phyloP scores from a whole-genome alignment of 2,329 filamentous ascomycete species.

The Orbilia ellipsospora region DNA sequence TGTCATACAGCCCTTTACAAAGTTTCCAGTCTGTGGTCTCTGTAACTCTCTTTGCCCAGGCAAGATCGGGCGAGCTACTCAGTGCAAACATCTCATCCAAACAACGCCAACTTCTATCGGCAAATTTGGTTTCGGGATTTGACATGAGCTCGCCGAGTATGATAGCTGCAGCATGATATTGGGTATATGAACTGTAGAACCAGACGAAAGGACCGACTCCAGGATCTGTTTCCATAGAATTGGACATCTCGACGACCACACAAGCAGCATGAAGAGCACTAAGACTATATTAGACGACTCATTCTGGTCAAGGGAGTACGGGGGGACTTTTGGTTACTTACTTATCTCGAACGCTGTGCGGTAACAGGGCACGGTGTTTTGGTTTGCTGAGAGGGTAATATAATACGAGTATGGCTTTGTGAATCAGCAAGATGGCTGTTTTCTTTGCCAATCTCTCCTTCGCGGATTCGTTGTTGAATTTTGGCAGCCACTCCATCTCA shows the following conservation, averaged over 20 bases:
- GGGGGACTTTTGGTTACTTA: slow-evolving; percentile 2
- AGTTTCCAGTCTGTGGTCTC: slow-evolving; percentile 44
- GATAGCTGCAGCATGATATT: slow-evolving; percentile 52
- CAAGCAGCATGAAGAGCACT: slow-evolving; percentile 50
- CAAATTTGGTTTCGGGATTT: slow-evolving; percentile 45
- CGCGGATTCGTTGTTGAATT: slow-evolving; percentile 41
- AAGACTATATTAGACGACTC: neutral
- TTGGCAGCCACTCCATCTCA: slow-evolving; percentile 49
- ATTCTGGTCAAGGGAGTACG: neutral
- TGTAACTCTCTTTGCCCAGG: slow-evolving; percentile 42
- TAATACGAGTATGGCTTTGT: slow-evolving; percentile 50
- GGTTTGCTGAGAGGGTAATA: slow-evolving; percentile 54
- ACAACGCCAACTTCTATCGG: slow-evolving; percentile 41
- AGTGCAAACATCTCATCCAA: slow-evolving; percentile 51
- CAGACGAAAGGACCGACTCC: slow-evolving; percentile 53
- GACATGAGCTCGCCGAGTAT: slow-evolving; percentile 42
- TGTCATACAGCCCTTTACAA: slow-evolving; percentile 47
- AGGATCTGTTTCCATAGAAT: slow-evolving; percentile 54
- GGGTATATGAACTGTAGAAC: slow-evolving; percentile 51
- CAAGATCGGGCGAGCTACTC: slow-evolving; percentile 36
- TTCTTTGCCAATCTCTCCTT: slow-evolving; percentile 52
- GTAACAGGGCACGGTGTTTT: slow-evolving; percentile 41
- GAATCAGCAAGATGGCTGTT: slow-evolving; percentile 45
- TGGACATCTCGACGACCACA: slow-evolving; percentile 53
- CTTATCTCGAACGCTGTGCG: slow-evolving; percentile 45